A percentile compares a stretch with the other conserved stretches of the same genome.
Conservation (phyloP, 2,329 filamentous ascomycete species). For the Botrytis fragariae region DNA sequence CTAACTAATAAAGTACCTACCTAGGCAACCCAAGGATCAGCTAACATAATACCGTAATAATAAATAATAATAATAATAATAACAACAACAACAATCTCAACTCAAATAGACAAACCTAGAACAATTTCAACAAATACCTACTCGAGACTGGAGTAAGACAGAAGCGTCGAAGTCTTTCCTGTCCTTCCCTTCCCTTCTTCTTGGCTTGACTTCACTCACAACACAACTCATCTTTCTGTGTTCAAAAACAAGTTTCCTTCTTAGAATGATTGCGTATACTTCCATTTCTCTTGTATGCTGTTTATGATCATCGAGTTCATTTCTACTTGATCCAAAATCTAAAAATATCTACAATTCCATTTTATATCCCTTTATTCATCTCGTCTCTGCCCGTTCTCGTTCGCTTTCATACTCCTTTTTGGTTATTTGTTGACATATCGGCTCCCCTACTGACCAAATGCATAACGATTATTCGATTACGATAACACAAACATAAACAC, state of each 20-base stretch:
- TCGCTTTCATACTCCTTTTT: conserved; percentile 4
- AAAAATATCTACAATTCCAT: neutral
- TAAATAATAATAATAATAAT: neutral
- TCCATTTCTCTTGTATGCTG: neutral
- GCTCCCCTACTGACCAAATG: conserved; percentile 3
- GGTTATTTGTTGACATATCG: conserved; percentile 17
- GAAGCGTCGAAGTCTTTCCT: neutral
- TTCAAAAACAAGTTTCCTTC: neutral
- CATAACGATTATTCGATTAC: conserved; percentile 4
- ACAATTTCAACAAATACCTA: neutral
- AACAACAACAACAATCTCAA: neutral
- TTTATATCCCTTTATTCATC: neutral
- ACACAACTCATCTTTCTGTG: neutral
- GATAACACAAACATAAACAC: conserved; percentile 15
- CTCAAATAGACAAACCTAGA: neutral
- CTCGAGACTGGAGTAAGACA: neutral
- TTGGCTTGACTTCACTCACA: neutral
- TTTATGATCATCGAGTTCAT: neutral
- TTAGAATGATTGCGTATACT: neutral
- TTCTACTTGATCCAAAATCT: neutral
- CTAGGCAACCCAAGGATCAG: conserved; percentile 4
- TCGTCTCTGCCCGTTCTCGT: neutral
- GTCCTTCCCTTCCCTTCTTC: neutral
- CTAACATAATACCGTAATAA: neutral
- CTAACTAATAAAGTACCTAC: neutral